A percentile compares a stretch with the other conserved stretches of the same genome.
Evolutionary conservation across 2,329 filamentous ascomycete species (phyloP).

Genomic region (Dactylonectria estremocensis): DNA sequence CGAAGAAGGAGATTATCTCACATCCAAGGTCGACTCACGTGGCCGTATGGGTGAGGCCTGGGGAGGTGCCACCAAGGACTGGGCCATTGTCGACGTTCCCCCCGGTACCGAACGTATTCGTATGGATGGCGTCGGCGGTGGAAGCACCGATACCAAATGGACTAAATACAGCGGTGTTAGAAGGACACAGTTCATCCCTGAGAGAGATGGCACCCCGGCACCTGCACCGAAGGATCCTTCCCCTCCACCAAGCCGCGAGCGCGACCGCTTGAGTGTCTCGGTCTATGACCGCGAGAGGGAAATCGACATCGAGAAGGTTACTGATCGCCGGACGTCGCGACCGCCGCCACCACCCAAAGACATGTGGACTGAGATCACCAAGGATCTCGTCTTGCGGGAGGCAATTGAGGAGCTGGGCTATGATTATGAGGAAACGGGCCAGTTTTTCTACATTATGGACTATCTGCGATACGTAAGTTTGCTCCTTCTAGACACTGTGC

Average conservation of each 20-base stretch:
- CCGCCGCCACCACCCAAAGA: constrained; percentile 65
- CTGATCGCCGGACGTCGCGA: constrained; percentile 65
- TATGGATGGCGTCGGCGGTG: constrained; percentile 85
- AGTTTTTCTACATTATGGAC: constrained; percentile 93
- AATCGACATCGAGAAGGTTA: constrained; percentile 70
- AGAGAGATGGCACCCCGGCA: constrained; percentile 65
- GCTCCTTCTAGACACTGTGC: neutral
- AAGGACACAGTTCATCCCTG: constrained; percentile 80
- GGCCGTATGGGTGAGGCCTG: constrained; percentile 81
- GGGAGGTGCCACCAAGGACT: constrained; percentile 81
- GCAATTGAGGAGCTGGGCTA: constrained; percentile 90
- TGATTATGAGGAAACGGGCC: constrained; percentile 90
- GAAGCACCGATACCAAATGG: constrained; percentile 84
- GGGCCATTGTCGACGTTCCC: constrained; percentile 88
- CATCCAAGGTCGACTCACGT: constrained; percentile 69
- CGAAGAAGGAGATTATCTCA: constrained; percentile 77
- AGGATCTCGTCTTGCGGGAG: constrained; percentile 88
- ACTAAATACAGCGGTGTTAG: constrained; percentile 84
- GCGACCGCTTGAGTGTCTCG: constrained; percentile 62
- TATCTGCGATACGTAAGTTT: constrained; percentile 87
- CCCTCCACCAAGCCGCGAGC: constrained; percentile 51
- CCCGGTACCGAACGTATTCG: constrained; percentile 86
- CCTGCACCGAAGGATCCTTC: constrained; percentile 47
- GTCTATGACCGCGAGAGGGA: constrained; percentile 64
- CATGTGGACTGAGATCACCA: constrained; percentile 98